Evolutionary conservation across 164 flowering plant species (phyloP).

Genomic region (Sedum album): DNA sequence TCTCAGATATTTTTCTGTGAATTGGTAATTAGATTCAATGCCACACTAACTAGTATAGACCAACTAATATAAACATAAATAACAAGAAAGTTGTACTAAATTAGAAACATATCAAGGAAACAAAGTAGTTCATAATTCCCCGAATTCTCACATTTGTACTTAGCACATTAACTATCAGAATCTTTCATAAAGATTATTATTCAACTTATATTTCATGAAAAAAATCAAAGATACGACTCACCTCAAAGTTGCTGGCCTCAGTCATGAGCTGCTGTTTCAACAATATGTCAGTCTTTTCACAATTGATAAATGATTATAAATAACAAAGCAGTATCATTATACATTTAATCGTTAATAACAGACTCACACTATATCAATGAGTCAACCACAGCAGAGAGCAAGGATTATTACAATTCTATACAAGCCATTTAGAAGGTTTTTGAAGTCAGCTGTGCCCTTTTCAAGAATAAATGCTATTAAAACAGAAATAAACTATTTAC

Average conservation of each 20-base stretch:
- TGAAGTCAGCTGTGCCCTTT: too few species aligned
- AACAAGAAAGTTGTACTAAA: background rate
- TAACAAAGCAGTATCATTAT: background rate
- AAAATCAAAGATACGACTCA: slow-evolving; percentile 22
- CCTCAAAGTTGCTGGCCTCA: slow-evolving; percentile 55
- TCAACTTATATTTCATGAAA: background rate
- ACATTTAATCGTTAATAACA: background rate
- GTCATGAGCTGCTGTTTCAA: slow-evolving; percentile 69
- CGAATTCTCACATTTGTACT: background rate
- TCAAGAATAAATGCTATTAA: too few species aligned
- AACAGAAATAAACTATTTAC: background rate
- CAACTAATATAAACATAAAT: too few species aligned
- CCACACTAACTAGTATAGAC: too few species aligned
- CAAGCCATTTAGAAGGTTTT: too few species aligned
- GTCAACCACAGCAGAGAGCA: too few species aligned
- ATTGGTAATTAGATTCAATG: too few species aligned
- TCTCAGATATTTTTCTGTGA: too few species aligned
- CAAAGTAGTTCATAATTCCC: background rate
- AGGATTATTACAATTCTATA: too few species aligned
- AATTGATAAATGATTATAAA: background rate
- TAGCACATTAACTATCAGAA: background rate
- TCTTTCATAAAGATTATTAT: background rate
- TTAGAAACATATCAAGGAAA: background rate
- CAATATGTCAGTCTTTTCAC: slow-evolving; percentile 69
- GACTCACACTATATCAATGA: background rate